phyloP scores from a whole-genome alignment of 148 eudicot species.

The Vaccinium darrowii region DNA sequence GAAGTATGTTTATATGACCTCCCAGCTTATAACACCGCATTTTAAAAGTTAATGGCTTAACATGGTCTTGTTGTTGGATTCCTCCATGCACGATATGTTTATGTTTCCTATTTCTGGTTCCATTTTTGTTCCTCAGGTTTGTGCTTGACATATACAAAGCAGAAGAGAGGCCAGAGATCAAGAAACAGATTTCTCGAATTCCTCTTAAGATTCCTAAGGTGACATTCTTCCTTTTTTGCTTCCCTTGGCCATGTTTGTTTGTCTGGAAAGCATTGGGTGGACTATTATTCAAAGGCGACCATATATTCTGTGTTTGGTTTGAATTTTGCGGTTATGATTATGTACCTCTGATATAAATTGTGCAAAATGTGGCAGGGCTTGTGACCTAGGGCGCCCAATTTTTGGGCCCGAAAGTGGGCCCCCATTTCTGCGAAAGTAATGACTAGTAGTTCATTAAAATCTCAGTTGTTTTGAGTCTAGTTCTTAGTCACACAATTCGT shows the following conservation, averaged over 20 bases:
- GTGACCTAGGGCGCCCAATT: too few species aligned
- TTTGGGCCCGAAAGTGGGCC: too few species aligned
- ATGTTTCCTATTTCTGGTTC: neutral
- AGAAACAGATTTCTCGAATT: slow-evolving; percentile 32
- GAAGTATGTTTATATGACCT: slow-evolving; percentile 35
- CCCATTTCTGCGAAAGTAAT: too few species aligned
- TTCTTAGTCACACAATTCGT: too few species aligned
- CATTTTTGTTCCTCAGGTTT: slow-evolving; percentile 38
- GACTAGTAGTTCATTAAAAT: too few species aligned
- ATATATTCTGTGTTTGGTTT: neutral
- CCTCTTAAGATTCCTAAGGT: slow-evolving; percentile 72
- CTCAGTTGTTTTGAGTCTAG: too few species aligned
- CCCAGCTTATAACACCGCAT: neutral
- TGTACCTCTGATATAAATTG: neutral
- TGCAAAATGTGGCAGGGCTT: neutral
- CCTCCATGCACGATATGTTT: slow-evolving; percentile 3
- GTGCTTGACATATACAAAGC: slow-evolving; percentile 49
- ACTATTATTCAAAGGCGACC: neutral
- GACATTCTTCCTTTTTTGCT: neutral
- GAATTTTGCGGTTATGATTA: neutral
- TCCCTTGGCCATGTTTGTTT: neutral
- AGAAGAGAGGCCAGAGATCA: slow-evolving; percentile 45
- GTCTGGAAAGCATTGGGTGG: neutral
- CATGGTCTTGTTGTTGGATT: neutral
- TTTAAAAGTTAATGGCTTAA: slow-evolving; percentile 4